Base-by-base conservation (phyloP, 495 filamentous ascomycete species). In the Talaromyces proteolyticus region DNA sequence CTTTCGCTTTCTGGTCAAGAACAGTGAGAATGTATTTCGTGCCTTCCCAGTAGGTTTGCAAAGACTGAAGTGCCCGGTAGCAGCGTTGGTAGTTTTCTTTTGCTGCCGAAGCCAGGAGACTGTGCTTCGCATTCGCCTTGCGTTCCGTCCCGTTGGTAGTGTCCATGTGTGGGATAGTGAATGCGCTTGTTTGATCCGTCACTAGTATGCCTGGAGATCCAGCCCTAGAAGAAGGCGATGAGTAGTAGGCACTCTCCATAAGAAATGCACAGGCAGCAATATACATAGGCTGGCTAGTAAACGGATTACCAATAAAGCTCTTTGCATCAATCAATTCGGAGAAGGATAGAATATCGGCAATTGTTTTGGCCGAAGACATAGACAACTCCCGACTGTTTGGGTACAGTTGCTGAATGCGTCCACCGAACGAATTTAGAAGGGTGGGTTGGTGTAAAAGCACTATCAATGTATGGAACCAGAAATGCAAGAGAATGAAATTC, bases 391-490 rank as follows among this genome's bases (percentile, higher is more conserved):
- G 80, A 49, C 86, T 90, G 52, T 91, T 86, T 2, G 85, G 77
- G 50, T 87, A 81, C 6, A 91, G 73, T 37, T 85, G 81, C 47
- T 84, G 78, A 23, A 81, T 80, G 21, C 77, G 75, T 16, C 82
- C 84, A 45, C 86, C 87, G 53, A 89, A 88, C 0, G 83, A 85
- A 52, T 89, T 83, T 23, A 93, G 70, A 5, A 93, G 64, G 1
- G 87, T 89, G 1, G 89, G 89, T 52, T 89, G 87, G 58, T 94
- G 87, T 8, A 94, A 75, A 7, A 94, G 73, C 26, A 91, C 87
- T 49, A 94, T 90, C 37, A 92, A 66, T 0, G 89, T 87, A 57
- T 94, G 89, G 57, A 92, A 92, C 89, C 89, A 94, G 60, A 92
- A 89, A 60, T 94, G 89, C 23, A 92, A 71, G n/a, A 94, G 74